These are phyloP conservation scores for Curvularia sp. DNA, from an alignment of 2,329 filamentous ascomycete genomes.

Conservation along the genomic window DNA sequence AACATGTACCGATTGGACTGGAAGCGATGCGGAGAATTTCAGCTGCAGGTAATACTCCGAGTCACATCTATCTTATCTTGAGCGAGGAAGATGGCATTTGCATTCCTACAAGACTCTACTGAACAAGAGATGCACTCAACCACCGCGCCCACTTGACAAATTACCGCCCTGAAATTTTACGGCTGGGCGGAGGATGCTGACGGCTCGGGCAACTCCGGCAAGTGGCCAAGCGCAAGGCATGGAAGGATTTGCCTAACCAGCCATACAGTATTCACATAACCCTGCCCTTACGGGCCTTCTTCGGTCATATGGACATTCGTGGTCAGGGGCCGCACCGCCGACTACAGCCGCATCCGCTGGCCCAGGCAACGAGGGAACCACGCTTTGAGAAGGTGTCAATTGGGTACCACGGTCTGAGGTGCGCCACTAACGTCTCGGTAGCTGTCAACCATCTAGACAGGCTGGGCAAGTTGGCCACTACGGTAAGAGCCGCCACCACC, in stretches of 20 bases:
- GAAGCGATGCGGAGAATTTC: not conserved
- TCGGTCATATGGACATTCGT: constrained; percentile 4
- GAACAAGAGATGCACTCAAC: not conserved
- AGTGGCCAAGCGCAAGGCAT: not conserved
- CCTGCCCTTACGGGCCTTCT: constrained; percentile 8
- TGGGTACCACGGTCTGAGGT: not conserved
- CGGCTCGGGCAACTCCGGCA: constrained; percentile 12
- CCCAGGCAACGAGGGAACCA: not conserved
- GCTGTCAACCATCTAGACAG: not conserved
- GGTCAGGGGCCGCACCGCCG: constrained; percentile 12
- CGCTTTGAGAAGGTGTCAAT: constrained; percentile 3
- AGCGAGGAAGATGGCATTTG: not conserved
- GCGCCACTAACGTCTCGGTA: constrained; percentile 3
- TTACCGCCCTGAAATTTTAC: not conserved
- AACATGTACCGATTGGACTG: constrained; percentile 10
- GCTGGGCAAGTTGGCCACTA: not conserved
- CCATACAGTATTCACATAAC: not conserved
- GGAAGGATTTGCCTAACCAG: not conserved
- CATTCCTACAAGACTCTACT: not conserved
- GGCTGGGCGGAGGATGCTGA: not conserved
- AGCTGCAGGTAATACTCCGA: not conserved
- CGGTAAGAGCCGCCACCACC: not conserved
- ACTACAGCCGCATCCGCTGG: not conserved
- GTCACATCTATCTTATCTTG: not conserved
- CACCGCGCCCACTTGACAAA: not conserved